Conservation (phyloP, 2,329 filamentous ascomycete species). For the Aphanocladium album region DNA sequence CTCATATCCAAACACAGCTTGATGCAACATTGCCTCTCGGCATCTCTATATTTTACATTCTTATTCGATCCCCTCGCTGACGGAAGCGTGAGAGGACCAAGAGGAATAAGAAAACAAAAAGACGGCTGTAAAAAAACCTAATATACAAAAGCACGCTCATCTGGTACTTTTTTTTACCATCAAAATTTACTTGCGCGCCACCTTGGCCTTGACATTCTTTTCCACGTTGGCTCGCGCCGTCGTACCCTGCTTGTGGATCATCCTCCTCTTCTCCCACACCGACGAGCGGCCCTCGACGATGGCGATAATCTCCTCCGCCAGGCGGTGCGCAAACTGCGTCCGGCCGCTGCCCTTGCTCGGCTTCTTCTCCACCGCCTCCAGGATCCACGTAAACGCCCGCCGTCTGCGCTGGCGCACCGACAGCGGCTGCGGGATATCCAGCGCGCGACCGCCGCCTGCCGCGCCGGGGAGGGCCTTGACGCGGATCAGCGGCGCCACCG, state of each 20-base stretch:
- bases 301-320: conserved; percentile 81
- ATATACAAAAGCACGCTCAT: conserved; percentile 7
- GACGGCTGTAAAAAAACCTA: not conserved
- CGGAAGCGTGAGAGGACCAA: not conserved
- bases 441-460: conserved; percentile 77
- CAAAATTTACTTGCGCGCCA: conserved; percentile 26
- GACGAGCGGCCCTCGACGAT: conserved; percentile 80
- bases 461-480: conserved; percentile 71
- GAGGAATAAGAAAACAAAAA: not conserved
- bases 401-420: conserved; percentile 69
- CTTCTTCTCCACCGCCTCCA: conserved; percentile 77
- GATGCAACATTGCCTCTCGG: not conserved
- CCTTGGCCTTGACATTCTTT: conserved; percentile 32
- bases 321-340: conserved; percentile 66
- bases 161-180: not conserved
- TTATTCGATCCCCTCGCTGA: not conserved
- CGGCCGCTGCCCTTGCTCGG: conserved; percentile 66
- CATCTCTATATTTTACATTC: conserved; percentile 7
- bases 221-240: conserved; percentile 68
- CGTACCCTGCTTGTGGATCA: conserved; percentile 76
- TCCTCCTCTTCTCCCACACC: conserved; percentile 77
- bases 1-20: not conserved
- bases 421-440: conserved; percentile 79
- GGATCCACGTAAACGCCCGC: conserved; percentile 80
- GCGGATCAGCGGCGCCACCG: conserved; percentile 80